Evolutionary conservation across 192 early-diverging fungal genomes (phyloP).

Genomic region (Podila minutissima): DNA sequence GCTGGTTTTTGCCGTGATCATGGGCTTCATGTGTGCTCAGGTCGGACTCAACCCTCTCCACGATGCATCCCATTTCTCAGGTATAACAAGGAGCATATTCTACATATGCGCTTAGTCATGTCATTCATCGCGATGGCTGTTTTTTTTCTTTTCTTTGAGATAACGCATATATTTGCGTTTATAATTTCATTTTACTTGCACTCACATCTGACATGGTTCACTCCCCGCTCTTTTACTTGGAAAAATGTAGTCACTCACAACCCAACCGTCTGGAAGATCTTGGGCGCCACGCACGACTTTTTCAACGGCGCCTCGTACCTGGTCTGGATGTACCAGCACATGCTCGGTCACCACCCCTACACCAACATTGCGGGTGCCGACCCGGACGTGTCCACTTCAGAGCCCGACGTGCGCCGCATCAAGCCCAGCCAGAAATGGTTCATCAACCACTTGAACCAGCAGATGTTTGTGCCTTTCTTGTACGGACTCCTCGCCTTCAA

Average conservation of each 20-base stretch:
- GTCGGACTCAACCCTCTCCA: conserved; percentile 65
- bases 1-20: conserved; percentile 53
- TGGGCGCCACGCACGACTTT: conserved; percentile 67
- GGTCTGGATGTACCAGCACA: conserved; percentile 68
- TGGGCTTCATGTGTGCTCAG: conserved; percentile 62
- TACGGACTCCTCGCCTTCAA: conserved; percentile 65
- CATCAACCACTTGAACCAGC: conserved; percentile 58
- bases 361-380: conserved; percentile 67
- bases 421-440: conserved; percentile 63
- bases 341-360: conserved; percentile 67
- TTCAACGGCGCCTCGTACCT: conserved; percentile 66
- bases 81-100: conserved; percentile 12
- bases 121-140: not conserved
- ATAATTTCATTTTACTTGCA: not conserved
- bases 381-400: conserved; percentile 59
- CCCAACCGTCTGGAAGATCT: conserved; percentile 62
- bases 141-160: too few relatives aligned
- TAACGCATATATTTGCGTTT: too few relatives aligned
- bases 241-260: conserved; percentile 53
- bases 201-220: not conserved
- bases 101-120: conserved; percentile 1
- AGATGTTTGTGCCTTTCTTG: conserved; percentile 58
- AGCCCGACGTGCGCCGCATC: conserved; percentile 65
- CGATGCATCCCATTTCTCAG: conserved; percentile 65
- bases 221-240: not conserved